Evolutionary conservation across 305 asterid genomes (phyloP), one percentile per base, ranked within the genome.

Genomic region (Fraxinus paxiana): DNA sequence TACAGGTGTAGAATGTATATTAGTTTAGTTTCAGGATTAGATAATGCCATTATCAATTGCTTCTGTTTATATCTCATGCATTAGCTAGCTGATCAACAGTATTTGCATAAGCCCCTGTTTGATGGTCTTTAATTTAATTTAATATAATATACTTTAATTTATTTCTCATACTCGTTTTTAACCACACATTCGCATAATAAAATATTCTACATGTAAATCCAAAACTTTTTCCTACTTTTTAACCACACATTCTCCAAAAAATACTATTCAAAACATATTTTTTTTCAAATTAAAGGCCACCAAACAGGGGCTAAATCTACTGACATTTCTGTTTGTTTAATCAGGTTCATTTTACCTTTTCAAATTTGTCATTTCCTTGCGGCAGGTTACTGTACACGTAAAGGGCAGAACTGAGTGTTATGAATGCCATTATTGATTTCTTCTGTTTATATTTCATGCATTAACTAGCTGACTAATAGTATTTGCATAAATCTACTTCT

Each of bases 331-430:
- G 18, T 51, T 79, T 78, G 34, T 37, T 65, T 80, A 67, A 7
- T 22, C 71, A 22, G 4, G 33, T 83, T 75, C 22, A 56, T 83
- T 22, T 54, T 30, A 46, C 13, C 75, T 61, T 13, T 78, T 41
- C 13, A 33, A 80, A 51, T 72, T 81, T n/a, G 63, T 81, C 8
- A 46, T 83, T 61, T 73, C 51, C 51, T 82, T 86, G 81, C 61
- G 30, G 84, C 92, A 96, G 98, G 99, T 96, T 43, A 92, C 99
- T 31, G 99, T 96, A 96, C 46, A 38, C 18, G 87, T 92, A 72
- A 96, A 96, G 87, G 97, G 96, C 80, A 92, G 80, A 88, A 90
- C 98, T 5, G 99, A 96, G 86, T 93, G 99, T 72, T 96, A 94
- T 81, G 99, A 96, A 84, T 96, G 98, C 89, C 96, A 96, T 76